These are phyloP conservation scores for Solanum okadae DNA, from an alignment of 257 asterid species.

Conservation along the genomic window DNA sequence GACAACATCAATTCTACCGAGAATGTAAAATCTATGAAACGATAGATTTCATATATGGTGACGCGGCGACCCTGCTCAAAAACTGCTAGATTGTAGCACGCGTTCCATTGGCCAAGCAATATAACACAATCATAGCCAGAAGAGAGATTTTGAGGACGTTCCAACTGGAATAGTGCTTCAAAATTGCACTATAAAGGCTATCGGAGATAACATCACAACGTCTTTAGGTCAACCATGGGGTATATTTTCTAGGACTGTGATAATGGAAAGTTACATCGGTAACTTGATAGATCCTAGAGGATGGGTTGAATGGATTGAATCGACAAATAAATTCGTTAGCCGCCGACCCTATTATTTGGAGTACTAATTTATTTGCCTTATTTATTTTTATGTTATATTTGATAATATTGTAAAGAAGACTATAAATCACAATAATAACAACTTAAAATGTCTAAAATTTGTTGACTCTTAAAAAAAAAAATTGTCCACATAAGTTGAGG, in stretches of 20 bases:
- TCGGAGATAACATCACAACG: no score
- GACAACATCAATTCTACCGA: not conserved
- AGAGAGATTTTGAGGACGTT: not conserved
- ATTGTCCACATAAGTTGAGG: no score
- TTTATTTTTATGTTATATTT: no score
- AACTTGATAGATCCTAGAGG: not conserved
- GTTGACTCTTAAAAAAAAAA: no score
- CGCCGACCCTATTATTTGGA: no score
- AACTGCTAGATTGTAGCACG: not conserved
- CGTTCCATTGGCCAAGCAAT: not conserved
- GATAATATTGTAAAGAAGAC: no score
- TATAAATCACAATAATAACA: no score
- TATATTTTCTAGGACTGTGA: not conserved
- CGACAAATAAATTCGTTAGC: not conserved
- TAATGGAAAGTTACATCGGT: not conserved
- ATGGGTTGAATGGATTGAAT: not conserved
- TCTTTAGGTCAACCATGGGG: no score
- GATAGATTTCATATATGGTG: not conserved
- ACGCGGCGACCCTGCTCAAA: not conserved
- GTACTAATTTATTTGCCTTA: no score
- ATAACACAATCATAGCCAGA: not conserved
- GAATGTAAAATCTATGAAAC: slow-evolving; percentile 2
- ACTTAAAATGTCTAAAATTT: no score
- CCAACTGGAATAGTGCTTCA: not conserved
- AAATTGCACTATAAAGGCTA: no score